Percentiles rank a stretch among this genome's conserved stretches.
phyloP scores from a whole-genome alignment of 345 rosid genomes.

The Erucastrum elatum region DNA sequence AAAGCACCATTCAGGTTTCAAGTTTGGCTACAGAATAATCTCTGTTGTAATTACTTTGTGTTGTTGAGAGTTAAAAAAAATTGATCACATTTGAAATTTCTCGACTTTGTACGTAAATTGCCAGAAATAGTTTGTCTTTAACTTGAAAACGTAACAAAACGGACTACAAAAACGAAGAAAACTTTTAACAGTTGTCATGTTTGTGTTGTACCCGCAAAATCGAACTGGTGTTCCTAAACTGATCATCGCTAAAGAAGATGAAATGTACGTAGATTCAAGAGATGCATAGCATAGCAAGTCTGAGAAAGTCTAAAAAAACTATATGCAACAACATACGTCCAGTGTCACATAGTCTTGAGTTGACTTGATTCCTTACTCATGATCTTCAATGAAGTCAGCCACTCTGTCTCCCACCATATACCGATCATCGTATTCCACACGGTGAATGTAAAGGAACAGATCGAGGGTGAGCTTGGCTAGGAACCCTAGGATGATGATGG shows the following conservation, averaged over 20 bases:
- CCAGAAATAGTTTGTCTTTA: too few species aligned
- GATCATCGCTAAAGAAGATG: not conserved
- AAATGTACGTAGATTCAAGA: not conserved
- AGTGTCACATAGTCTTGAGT: not conserved
- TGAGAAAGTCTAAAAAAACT: not conserved
- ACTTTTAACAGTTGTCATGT: not conserved
- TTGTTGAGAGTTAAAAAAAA: not conserved
- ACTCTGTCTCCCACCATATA: slow-evolving; percentile 34
- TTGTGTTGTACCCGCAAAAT: not conserved
- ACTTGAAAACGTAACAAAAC: not conserved
- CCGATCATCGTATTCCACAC: slow-evolving; percentile 5
- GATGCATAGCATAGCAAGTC: not conserved
- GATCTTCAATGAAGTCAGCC: slow-evolving; percentile 4
- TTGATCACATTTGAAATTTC: too few species aligned
- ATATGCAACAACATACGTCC: not conserved
- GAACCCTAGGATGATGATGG: slow-evolving; percentile 1
- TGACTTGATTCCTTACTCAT: not conserved
- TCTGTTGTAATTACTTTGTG: slow-evolving; percentile 35
- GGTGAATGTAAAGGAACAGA: slow-evolving; percentile 10
- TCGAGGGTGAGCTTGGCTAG: slow-evolving; percentile 14
- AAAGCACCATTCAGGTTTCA: slow-evolving; percentile 13
- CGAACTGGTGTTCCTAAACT: not conserved
- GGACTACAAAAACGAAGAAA: not conserved
- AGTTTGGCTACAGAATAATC: slow-evolving; percentile 25
- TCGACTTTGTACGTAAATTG: too few species aligned